Percentiles rank a stretch among this genome's conserved stretches.
Evolutionary conservation across 495 filamentous ascomycete species (phyloP).

Genomic region (Annulohypoxylon moriforme): DNA sequence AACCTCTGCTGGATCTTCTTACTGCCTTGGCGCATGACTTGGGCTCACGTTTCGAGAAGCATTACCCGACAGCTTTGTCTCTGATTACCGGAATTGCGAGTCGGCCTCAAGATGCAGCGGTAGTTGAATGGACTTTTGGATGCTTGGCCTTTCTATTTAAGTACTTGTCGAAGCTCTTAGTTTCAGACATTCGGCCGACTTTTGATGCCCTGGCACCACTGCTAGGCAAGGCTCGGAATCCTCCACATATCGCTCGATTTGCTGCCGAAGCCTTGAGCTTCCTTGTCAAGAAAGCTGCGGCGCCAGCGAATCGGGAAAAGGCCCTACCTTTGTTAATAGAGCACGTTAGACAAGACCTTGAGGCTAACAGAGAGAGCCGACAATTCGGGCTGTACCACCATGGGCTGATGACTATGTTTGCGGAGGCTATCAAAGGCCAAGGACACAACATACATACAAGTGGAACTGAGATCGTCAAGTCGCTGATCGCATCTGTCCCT

Average conservation of each 20-base stretch:
- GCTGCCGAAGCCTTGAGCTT: conserved; percentile 96
- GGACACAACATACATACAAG: conserved; percentile 84
- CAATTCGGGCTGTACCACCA: conserved; percentile 74
- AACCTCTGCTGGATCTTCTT: conserved; percentile 85
- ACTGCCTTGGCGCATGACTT: conserved; percentile 93
- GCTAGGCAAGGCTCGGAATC: conserved; percentile 83
- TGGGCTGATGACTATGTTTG: conserved; percentile 90
- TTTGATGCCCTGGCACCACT: conserved; percentile 85
- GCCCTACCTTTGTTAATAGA: conserved; percentile 75
- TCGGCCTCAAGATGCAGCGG: conserved; percentile 70
- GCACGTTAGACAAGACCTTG: conserved; percentile 75
- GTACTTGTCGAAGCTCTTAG: conserved; percentile 86
- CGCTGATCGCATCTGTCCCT: conserved; percentile 66
- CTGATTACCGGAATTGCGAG: conserved; percentile 69
- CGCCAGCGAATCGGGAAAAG: conserved; percentile 75
- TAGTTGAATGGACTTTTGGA: conserved; percentile 96
- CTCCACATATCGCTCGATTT: conserved; percentile 86
- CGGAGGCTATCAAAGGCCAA: conserved; percentile 86
- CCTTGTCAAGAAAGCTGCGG: conserved; percentile 85
- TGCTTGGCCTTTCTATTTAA: conserved; percentile 97
- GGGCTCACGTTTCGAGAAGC: conserved; percentile 85
- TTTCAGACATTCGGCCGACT: conserved; percentile 84
- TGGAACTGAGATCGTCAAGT: conserved; percentile 74
- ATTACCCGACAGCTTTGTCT: conserved; percentile 77
- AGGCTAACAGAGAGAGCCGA: conserved; percentile 61